Base-by-base conservation (phyloP, 1,284 basidiomycete genomes). In the Irpex lacteus region DNA sequence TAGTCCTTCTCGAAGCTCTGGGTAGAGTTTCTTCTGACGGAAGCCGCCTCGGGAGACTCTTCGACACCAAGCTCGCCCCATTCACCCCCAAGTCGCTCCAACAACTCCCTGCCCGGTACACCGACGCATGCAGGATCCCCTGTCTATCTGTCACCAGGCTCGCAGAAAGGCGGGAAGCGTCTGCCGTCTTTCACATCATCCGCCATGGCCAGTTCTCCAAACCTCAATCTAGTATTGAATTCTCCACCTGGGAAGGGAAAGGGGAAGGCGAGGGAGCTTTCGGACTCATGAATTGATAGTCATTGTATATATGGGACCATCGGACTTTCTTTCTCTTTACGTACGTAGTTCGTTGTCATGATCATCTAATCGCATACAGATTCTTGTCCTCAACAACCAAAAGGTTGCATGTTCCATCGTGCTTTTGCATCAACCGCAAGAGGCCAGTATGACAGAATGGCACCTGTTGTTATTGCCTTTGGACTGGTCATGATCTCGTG, bases 1-100 rank as follows among this genome's bases (percentile, higher is more conserved):
- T 69, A 97, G 94, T 95, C 94, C 0, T 98, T 98, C 79, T 95
- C 93, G 53, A 91, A 94, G 61, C 84, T 97, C 11, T 98, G 95
- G 88, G 95, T 98, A 60, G 96, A 98, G 76, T 98, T 96, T 73
- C 84, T 98, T 2, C 87, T 98, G 68, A 96, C 95, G 50, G 94
- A 97, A 80, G 89, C 94, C 0, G 85, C 85, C 3, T 77, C 88
- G 15, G 89, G 88, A 37, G 81, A 84, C 34, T 63, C 66, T 61
- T 72, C 77, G 13, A 73, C 80, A 4, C 74, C 78, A 18, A 59
- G 21, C 13, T 65, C 64, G 21, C 73, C 70, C 6, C 71, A 64
- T 21, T 72, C 75, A 32, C 71, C 75, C 1, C 49, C 34, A 1
- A 63, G 70, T 4, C 72, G 77, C 11, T 70, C 75, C 13, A 82